phyloP scores from a whole-genome alignment of 2,329 filamentous ascomycete species.

The Rhynchosporium agropyri region DNA sequence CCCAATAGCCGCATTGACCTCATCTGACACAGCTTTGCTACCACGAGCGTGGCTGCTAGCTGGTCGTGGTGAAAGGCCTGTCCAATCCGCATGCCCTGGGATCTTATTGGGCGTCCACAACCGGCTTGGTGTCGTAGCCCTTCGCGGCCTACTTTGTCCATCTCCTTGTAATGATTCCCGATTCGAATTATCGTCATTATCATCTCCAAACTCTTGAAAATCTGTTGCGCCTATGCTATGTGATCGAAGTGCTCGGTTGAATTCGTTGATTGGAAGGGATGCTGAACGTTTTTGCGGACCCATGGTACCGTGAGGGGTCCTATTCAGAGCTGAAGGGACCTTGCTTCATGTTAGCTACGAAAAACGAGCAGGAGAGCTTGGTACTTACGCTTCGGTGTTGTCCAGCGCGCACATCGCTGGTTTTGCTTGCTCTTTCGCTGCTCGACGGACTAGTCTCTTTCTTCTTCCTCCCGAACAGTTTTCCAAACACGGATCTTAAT shows the following conservation, averaged over 20 bases:
- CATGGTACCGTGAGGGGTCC: constrained; percentile 43
- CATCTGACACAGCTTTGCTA: constrained; percentile 43
- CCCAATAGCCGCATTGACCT: constrained; percentile 50
- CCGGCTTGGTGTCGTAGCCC: constrained; percentile 48
- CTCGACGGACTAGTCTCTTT: constrained; percentile 44
- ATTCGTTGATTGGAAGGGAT: constrained; percentile 63
- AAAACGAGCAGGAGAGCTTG: constrained; percentile 7
- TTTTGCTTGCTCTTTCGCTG: constrained; percentile 20
- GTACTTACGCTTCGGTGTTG: constrained; percentile 56
- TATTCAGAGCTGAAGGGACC: constrained; percentile 47
- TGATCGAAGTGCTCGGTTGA: constrained; percentile 61
- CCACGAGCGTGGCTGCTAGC: constrained; percentile 60
- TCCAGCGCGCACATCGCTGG: constrained; percentile 27
- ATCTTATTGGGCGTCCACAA: constrained; percentile 46
- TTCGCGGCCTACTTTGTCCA: constrained; percentile 44
- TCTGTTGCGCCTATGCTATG: constrained; percentile 62
- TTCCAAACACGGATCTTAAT: constrained; percentile 57
- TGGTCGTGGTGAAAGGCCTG: constrained; percentile 61
- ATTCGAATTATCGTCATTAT: constrained; percentile 37
- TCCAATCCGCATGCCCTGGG: constrained; percentile 49
- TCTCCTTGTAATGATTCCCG: constrained; percentile 54
- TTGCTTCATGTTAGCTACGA: constrained; percentile 33
- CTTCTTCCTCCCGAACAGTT: constrained; percentile 61
- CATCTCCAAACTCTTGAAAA: constrained; percentile 50
- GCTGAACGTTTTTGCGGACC: constrained; percentile 54